Evolutionary conservation across 108 stramenopile genomes (phyloP), one percentile per base, ranked within the genome.

Genomic region (Aureococcus anophagefferens): DNA sequence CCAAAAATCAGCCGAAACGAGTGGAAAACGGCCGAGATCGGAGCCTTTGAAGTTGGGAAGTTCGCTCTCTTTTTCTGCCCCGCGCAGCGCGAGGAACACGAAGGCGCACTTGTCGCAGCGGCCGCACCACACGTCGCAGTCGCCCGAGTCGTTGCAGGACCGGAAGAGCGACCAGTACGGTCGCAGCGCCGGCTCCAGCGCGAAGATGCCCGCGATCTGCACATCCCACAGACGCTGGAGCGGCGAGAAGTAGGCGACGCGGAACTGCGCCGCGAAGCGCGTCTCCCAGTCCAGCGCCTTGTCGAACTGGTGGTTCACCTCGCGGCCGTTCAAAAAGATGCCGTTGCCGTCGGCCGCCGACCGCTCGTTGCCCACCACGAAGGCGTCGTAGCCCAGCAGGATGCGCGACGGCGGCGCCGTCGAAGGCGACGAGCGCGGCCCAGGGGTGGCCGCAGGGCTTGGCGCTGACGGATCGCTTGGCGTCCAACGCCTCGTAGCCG

Each of bases 261-360:
- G 40, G 9, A 44, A 13, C 9, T 5, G 9, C 21, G 51, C 51
- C 7, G 37, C 37, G 37, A 40, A 9, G 7, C 11, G 4, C 7
- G 7, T 4, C 51, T 59, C 51, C 21, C 25, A 59, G 51, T 3
- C 51, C 21, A 59, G 25, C 21, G 51, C 4, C 51, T 59, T 59
- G 51, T 59, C 51, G 51, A 59, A 59, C 51, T 59, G 51, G 25
- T 59, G 51, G 51, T 59, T 59, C 51, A 59, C 51, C 51, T 59
- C 51, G 17, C 51, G 1, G 25, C 51, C 51, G 4, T 28, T 1
- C 1, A 59, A 16, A 25, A 59, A 59, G 51, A 59, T 1, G 25
- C 51, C 51, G 51, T 59, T 59, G 51, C 51, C 51, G 7, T 59
- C 51, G 51, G 51, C 25, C 51, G 51, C 51, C 7, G 51, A 59